Base-by-base conservation (phyloP, 2,329 filamentous ascomycete species). In the Botryotinia narcissicola region DNA sequence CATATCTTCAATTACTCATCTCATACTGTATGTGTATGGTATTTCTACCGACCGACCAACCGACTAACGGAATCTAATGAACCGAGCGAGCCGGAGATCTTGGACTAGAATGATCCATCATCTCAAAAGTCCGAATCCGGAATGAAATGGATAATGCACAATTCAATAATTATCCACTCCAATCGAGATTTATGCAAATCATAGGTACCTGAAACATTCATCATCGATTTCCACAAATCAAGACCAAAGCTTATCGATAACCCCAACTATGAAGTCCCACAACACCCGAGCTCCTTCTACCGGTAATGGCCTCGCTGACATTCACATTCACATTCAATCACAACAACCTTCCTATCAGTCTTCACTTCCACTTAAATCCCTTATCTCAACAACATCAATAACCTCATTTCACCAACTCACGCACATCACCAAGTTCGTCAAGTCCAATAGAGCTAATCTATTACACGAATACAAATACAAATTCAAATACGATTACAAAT, bases 261-360 rank as follows among this genome's bases (percentile, higher is more conserved):
- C 51, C 64, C 64, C 64, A 48, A 48, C 64, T 63, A 73, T 69
- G 61, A 44, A 60, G 61, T 59, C 62, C 66, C 68, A 71, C 63
- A 66, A 70, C 29, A 20, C 37, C 35, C 37, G 25, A 42, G 22
- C 37, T 63, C 25, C 37, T 3, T 32, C 61, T 12, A 63, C 40
- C 40, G 5, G 22, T 2, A 8, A n/a, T 10, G 16, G 18, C 40
- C 12, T 16, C 9, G 37, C 37, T 42, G 12, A 42, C 40, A 42
- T 42, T 42, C 40, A 42, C n/a, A 54, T 29, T 48, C 46, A 48
- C 9, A 25, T 48, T 54, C 51, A 54, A 6, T 29, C 8, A 14
- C 10, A 29, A 22, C n/a, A 12, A 20, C 37, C 37, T 29, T 29
- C 22, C 4, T 20, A 8, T 29, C 25, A 16, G 18, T 6, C 37